Base-by-base conservation (phyloP, 2,329 filamentous ascomycete species). In the Aspergillus hortae region DNA sequence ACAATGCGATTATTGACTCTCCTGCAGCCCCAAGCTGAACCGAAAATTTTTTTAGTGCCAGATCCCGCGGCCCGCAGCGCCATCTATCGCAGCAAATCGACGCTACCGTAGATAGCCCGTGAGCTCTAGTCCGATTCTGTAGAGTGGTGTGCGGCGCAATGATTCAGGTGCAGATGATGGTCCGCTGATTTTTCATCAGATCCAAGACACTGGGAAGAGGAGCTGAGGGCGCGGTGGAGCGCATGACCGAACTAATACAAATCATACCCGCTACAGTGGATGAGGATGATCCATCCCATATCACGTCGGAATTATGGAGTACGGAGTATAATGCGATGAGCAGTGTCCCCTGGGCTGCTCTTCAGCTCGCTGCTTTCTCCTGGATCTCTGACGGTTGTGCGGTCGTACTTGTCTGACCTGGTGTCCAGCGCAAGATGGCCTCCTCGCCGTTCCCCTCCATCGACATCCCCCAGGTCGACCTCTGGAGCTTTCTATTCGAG, bases 401-500 rank as follows among this genome's bases (percentile, higher is more conserved):
- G 7, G 27, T 30, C 27, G 27, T 30, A 30, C 27, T 43, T 5
- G 12, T 14, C 40, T 25, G 33, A 23, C 23, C 23, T 23, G 5
- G 23, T 6, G 23, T 23, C 23, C 23, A 6, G 33, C 15, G 11
- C 14, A 48, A 12, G 21, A 48, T 48, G 46, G 36, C 33, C 15
- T 17, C 44, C 30, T 57, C 52, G 4, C 56, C 55, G 1, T 57
- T 48, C 12, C 49, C 55, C 10, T 21, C 45, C 7, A 30, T 59
- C 19, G 48, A 51, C n/a, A 55, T 59, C 11, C 56, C 55, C 5
- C n/a, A 52, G 6, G 23, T 53, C 21, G 51, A 57, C 44, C 44
- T 58, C 33, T 60, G 56, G 56, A 49, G 30, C 5, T 55, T 54
- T 30, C 49, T 60, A n/a, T 60, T 58, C 38, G 52, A 60, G 35